Evolutionary conservation across 73 alveolate species (phyloP), one percentile per base, ranked within the genome.

Genomic region (Paramecium sexaurelia): DNA sequence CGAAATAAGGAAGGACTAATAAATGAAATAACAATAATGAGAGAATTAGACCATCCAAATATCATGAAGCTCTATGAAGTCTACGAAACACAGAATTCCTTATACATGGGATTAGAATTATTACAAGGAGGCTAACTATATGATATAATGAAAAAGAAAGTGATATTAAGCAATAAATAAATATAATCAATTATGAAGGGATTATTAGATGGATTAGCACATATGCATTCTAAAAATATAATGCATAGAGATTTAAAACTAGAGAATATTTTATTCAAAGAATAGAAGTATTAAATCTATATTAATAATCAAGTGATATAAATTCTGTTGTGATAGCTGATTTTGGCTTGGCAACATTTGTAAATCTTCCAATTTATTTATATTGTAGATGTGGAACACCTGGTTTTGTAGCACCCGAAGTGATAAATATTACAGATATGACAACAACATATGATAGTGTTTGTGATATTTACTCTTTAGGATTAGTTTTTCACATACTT

Each of bases 391-490:
- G 93, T 69, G 93, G 93, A 51, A 87, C 93, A 27, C 93, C 93
- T 37, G 93, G 93, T 37, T 87, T 87, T 39, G 93, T 87, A 11
- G 93, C 93, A 15, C 93, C 93, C 10, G 93, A 87, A 87, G 93
- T 87, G n/a, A 87, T 88, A 24, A 88, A 88, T 43, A 88, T 69
- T 33, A 88, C 85, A 41, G 91, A 88, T 69, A 51, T 68, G 75
- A 39, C 69, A 37, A 88, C 91, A 2, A 88, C 69, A 41, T 88
- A 88, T 69, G 94, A 88, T 47, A 82, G 71, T 24, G 75, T 88
- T 37, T 88, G 91, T 69, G 91, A 88, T 88, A 56, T 88, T 5
- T 69, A 68, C 61, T 88, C 94, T 24, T 66, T 69, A 3, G 94
- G 93, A 40, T 68, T 87, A 40, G 85, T 87, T 7, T 87, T 87